Evolutionary conservation across 176 grass and related monocot genomes (phyloP).

Genomic region (Aegilops longissima): DNA sequence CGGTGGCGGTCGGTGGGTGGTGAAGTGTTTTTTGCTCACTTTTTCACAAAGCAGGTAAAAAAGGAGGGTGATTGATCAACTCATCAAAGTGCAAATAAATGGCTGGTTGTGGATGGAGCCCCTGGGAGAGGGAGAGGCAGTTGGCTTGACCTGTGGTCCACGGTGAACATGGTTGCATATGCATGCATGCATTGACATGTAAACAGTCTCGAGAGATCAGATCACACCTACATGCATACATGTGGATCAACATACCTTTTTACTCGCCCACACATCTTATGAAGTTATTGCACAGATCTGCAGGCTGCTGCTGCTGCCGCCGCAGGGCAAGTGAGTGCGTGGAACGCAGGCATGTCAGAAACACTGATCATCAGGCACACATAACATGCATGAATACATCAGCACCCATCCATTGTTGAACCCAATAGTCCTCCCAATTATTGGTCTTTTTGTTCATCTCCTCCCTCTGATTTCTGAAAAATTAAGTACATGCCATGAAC

Average conservation of each 20-base stretch:
- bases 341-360: slow-evolving; percentile 32
- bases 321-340: slow-evolving; percentile 26
- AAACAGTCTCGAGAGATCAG: slow-evolving; percentile 8
- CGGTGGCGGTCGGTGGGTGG: background rate
- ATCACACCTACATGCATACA: slow-evolving; percentile 22
- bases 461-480: background rate
- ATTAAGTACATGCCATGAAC: background rate
- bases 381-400: background rate
- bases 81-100: background rate
- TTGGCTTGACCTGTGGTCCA: slow-evolving; percentile 35
- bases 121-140: slow-evolving; percentile 17
- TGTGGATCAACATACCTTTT: slow-evolving; percentile 34
- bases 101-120: background rate
- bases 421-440: background rate
- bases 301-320: background rate
- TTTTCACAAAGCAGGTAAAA: background rate
- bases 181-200: slow-evolving; percentile 26
- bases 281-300: slow-evolving; percentile 15
- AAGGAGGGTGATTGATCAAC: background rate
- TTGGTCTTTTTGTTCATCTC: background rate
- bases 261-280: background rate
- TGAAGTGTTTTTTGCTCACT: background rate
- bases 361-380: background rate
- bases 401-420: background rate
- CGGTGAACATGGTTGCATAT: background rate